Base-by-base conservation (phyloP, 2,329 filamentous ascomycete species). In the Fonsecaea erecta region DNA sequence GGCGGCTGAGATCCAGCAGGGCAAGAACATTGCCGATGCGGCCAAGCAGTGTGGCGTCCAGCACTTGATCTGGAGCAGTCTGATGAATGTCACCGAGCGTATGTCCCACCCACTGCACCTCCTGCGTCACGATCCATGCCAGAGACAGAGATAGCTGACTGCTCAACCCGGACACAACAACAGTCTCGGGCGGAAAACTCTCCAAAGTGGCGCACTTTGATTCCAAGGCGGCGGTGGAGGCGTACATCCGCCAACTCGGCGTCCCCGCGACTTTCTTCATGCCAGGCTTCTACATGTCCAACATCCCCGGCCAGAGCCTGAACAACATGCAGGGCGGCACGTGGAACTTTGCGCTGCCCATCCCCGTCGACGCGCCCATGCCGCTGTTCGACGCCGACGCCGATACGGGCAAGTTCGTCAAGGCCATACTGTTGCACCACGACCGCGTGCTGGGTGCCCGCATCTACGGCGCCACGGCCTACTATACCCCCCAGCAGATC, bases 371-470 rank as follows among this genome's bases (percentile, higher is more conserved):
- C 9, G 70, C 75, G 0, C 66, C 73, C 32, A 63, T 83, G 2
- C 82, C 82, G 0, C 71, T 81, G 24, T 76, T 85, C 61, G 80
- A 83, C 63, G 76, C 77, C 9, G 74, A 72, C 0, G 70, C 70
- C 0, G 81, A 85, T 62, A 79, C 77, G 1, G 83, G 82, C 14
- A 79, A 78, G 53, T 82, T 74, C 56, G 75, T 77, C 52, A 73
- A 70, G 7, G 74, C 70, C 0, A 71, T 71, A 3, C 68, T 79
- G 4, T 72, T 74, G 37, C 65, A 82, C 14, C 59, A 51, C 16
- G 59, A 62, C 28, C 26, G 43, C 12, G 35, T 48, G 2, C 52
- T 62, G 48, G 78, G 79, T 0, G 79, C 79, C 0, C 77, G 73
- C 1, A 75, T 86, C 40, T 74, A 76, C n/a, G 83, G 76, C 0